phyloP scores from a whole-genome alignment of 495 filamentous ascomycete genomes.

The Bryoglossum gracile region DNA sequence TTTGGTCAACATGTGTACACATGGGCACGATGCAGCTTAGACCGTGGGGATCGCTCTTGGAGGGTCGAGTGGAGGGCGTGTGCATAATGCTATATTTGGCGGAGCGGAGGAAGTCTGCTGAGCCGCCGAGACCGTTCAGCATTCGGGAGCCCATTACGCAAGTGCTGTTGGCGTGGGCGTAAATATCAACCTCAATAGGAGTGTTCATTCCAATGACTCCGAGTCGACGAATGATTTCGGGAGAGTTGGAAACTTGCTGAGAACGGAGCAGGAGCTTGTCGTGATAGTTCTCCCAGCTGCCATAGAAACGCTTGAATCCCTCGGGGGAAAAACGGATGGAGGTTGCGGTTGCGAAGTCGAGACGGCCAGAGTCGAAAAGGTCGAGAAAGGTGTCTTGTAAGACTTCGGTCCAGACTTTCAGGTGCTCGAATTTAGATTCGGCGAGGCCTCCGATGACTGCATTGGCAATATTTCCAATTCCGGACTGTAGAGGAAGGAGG shows the following conservation, averaged over 20 bases:
- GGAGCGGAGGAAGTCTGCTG: slow-evolving; percentile 78
- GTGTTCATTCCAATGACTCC: slow-evolving; percentile 96
- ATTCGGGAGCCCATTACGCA: slow-evolving; percentile 88
- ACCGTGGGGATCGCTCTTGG: slow-evolving; percentile 76
- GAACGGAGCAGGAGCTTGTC: slow-evolving; percentile 80
- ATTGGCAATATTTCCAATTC: slow-evolving; percentile 93
- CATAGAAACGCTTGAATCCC: slow-evolving; percentile 89
- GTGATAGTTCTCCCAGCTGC: slow-evolving; percentile 72
- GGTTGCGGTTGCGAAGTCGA: slow-evolving; percentile 88
- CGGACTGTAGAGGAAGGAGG: slow-evolving; percentile 78
- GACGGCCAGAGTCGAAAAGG: slow-evolving; percentile 82
- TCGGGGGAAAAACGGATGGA: slow-evolving; percentile 88
- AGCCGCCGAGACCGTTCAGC: slow-evolving; percentile 86
- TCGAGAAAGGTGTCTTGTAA: slow-evolving; percentile 92
- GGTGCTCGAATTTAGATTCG: slow-evolving; percentile 77
- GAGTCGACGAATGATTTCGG: slow-evolving; percentile 84
- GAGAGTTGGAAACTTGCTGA: slow-evolving; percentile 86
- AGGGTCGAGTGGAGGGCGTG: slow-evolving; percentile 72
- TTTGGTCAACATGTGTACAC: slow-evolving; percentile 91
- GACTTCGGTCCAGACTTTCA: slow-evolving; percentile 92
- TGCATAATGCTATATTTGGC: slow-evolving; percentile 93
- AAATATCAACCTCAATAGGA: slow-evolving; percentile 89
- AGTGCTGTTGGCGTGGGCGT: slow-evolving; percentile 88
- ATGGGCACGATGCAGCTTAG: slow-evolving; percentile 86
- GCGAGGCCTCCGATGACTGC: slow-evolving; percentile 82